Base-by-base conservation (phyloP, 345 rosid genomes). In the Lumnitzera littorea region DNA sequence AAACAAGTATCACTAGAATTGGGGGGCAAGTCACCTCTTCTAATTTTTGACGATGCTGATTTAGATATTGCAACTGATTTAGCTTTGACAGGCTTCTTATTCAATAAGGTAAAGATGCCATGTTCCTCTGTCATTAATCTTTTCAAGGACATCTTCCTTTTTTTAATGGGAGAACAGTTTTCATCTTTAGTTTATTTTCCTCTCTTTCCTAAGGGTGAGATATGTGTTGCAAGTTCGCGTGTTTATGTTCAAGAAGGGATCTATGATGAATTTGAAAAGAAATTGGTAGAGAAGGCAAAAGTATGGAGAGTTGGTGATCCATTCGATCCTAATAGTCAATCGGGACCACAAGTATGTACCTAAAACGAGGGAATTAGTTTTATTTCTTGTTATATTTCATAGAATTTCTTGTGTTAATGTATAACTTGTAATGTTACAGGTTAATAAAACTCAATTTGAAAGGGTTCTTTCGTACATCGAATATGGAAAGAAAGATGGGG, bases 1-100 rank as follows among this genome's bases (percentile, higher is more conserved):
- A 91, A 91, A 48, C 70, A 64, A 13, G 85, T 89, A 10, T 77
- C 95, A 0, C 82, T 91, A 0, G 98, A 91, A 65, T 67, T 89
- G 16, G 98, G 98, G 1, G 95, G 96, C 15, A 91, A 91, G 71
- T 89, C 92, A 3, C 98, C 98, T 46, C 67, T 91, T 20, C 59
- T 87, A 16, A 78, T 91, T 25, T 89, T 86, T 54, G 80, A 91
- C 13, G 98, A 91, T 47, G 98, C 95, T 47, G 89, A 86, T 71
- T 53, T 76, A 10, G 70, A 85, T 54, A 66, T 53, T 60, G 96
- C 96, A 5, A 79, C 76, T 0, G 77, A 76, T 46, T 77, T 89
- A 12, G 92, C 98, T 4, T 84, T 86, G 13, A 50, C 58, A 0
- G 87, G 85, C 14, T 52, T 76, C 24, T 12, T 75, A 4, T 66